These are phyloP conservation scores for Phoma sp. DNA, from an alignment of 2,329 filamentous ascomycete genomes.

Conservation along the genomic window DNA sequence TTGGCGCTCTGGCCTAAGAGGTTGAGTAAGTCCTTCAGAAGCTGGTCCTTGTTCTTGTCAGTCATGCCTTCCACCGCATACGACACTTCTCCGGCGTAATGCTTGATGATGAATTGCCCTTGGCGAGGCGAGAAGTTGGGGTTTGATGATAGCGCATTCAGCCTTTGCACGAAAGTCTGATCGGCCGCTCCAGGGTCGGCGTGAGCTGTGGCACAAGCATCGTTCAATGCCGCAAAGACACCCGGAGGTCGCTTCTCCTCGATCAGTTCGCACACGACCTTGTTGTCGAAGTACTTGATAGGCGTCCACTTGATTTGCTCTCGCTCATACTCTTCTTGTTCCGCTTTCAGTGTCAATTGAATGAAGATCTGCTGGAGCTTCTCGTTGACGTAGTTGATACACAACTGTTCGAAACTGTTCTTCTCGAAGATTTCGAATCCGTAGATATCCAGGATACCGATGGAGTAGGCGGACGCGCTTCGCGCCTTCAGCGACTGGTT, in stretches of 20 bases:
- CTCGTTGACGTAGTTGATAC: conserved; percentile 99
- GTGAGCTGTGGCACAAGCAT: conserved; percentile 97
- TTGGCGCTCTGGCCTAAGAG: conserved; percentile 86
- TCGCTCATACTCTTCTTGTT: conserved; percentile 95
- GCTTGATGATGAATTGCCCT: conserved; percentile 97
- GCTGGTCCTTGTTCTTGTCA: conserved; percentile 98
- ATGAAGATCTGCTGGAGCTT: conserved; percentile 99
- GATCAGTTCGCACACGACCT: conserved; percentile 96
- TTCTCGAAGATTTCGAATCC: conserved; percentile 98
- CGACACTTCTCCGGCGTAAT: conserved; percentile 95
- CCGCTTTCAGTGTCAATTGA: conserved; percentile 92
- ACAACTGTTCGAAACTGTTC: conserved; percentile 98
- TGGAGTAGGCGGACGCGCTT: conserved; percentile 78
- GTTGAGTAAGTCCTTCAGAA: conserved; percentile 91
- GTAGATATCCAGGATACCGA: conserved; percentile 98
- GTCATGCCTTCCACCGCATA: conserved; percentile 97
- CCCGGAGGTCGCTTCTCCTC: conserved; percentile 90
- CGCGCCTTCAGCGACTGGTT: conserved; percentile 86
- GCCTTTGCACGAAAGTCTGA: conserved; percentile 90
- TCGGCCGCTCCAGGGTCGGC: conserved; percentile 94
- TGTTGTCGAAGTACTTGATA: conserved; percentile 99
- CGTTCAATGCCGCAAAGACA: conserved; percentile 94
- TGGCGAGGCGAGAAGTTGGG: conserved; percentile 90
- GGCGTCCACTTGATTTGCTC: conserved; percentile 99
- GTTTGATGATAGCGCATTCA: conserved; percentile 87